Percentiles rank a stretch among this genome's conserved stretches.
Evolutionary conservation across 345 rosid species (phyloP).

Genomic region (Stellera chamaejasme): DNA sequence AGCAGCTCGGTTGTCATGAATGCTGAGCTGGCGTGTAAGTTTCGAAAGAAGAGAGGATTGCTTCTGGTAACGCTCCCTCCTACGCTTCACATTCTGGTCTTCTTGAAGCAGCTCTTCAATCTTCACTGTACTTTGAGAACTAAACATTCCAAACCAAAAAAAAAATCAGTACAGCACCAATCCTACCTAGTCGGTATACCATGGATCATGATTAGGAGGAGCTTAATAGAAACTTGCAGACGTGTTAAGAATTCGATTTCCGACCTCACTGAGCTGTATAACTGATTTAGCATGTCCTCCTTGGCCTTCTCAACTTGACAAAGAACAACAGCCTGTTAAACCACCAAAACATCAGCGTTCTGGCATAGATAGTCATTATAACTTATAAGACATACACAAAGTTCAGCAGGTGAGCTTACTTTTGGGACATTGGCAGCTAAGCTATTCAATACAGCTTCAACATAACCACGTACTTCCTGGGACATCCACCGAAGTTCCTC

Average conservation of each 20-base stretch:
- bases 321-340: slow-evolving; percentile 87
- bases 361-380: background rate
- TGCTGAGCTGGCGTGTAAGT: slow-evolving; percentile 75
- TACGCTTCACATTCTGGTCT: slow-evolving; percentile 74
- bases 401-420: slow-evolving; percentile 24
- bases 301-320: slow-evolving; percentile 97
- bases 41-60: slow-evolving; percentile 80
- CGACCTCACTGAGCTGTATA: slow-evolving; percentile 85
- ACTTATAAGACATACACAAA: background rate
- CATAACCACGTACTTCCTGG: slow-evolving; percentile 95
- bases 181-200: background rate
- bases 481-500: slow-evolving; percentile 98
- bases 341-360: slow-evolving; percentile 10
- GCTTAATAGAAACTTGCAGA: background rate
- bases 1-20: slow-evolving; percentile 82
- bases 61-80: slow-evolving; percentile 71
- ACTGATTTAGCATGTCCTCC: slow-evolving; percentile 96
- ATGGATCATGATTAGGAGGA: background rate
- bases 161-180: background rate
- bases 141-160: slow-evolving; percentile 15
- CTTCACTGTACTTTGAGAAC: slow-evolving; percentile 63
- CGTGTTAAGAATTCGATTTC: slow-evolving; percentile 3
- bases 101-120: slow-evolving; percentile 89
- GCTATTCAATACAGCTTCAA: slow-evolving; percentile 92
- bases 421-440: slow-evolving; percentile 92